Evolutionary conservation across 345 rosid species (phyloP).

Genomic region (Salix caprea): DNA sequence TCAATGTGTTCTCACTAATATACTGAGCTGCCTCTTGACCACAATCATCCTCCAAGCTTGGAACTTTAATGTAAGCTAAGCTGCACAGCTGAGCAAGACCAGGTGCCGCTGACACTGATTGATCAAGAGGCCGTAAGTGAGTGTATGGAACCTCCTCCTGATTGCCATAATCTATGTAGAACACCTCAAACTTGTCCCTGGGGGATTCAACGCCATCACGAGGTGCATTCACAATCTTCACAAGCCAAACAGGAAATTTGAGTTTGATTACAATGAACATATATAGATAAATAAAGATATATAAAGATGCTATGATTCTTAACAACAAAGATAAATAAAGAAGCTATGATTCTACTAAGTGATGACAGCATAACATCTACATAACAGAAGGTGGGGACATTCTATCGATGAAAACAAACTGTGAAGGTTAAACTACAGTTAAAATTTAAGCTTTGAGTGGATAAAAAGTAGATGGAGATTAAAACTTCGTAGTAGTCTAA

Average conservation of each 20-base stretch:
- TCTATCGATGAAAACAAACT: background rate
- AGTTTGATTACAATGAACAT: background rate
- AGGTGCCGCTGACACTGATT: slow-evolving; percentile 67
- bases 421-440: background rate
- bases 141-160: slow-evolving; percentile 79
- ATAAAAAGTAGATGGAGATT: background rate
- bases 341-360: background rate
- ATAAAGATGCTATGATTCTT: too few species aligned
- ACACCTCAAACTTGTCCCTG: slow-evolving; percentile 82
- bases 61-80: slow-evolving; percentile 89
- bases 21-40: slow-evolving; percentile 85
- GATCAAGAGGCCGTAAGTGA: slow-evolving; percentile 66
- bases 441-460: background rate
- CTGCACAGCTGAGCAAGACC: slow-evolving; percentile 91
- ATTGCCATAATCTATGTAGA: slow-evolving; percentile 92
- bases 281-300: background rate
- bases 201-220: slow-evolving; percentile 62
- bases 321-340: background rate
- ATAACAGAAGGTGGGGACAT: background rate
- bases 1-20: slow-evolving; percentile 56
- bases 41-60: slow-evolving; percentile 70
- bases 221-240: slow-evolving; percentile 82
- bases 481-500: background rate
- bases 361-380: background rate
- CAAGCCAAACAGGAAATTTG: slow-evolving; percentile 5